These are phyloP conservation scores for Salvia rosmarinus DNA, from an alignment of 257 asterid genomes.

Conservation along the genomic window DNA sequence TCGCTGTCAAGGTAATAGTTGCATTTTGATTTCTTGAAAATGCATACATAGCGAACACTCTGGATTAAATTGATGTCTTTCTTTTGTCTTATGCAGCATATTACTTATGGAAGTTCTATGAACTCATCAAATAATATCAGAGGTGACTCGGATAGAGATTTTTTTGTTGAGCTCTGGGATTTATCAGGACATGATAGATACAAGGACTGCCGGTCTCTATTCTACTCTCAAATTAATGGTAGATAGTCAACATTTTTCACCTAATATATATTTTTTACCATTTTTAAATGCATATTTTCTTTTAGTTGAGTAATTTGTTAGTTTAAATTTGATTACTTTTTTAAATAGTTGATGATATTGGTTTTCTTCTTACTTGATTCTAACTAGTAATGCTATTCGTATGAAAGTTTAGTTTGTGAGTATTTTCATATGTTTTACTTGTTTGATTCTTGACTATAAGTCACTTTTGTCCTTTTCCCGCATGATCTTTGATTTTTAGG, in stretches of 20 bases:
- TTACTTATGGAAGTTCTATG: slow-evolving; percentile 64
- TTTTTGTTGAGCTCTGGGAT: slow-evolving; percentile 96
- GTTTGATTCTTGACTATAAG: slow-evolving; percentile 29
- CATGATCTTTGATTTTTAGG: slow-evolving; percentile 53
- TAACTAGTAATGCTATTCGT: neutral
- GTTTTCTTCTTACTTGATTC: neutral
- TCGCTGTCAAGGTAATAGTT: slow-evolving; percentile 70
- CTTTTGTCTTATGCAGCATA: slow-evolving; percentile 57
- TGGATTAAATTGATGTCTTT: slow-evolving; percentile 22
- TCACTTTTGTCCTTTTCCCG: slow-evolving; percentile 25
- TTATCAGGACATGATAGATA: slow-evolving; percentile 95
- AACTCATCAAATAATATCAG: slow-evolving; percentile 72
- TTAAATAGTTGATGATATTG: neutral
- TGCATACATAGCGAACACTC: slow-evolving; percentile 22
- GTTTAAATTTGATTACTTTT: neutral
- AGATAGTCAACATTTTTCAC: slow-evolving; percentile 25
- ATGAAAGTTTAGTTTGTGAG: neutral
- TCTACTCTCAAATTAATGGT: slow-evolving; percentile 97
- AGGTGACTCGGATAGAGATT: slow-evolving; percentile 68
- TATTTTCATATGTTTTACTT: neutral
- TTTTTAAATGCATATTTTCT: neutral
- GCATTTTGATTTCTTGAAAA: slow-evolving; percentile 3
- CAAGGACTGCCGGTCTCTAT: slow-evolving; percentile 86
- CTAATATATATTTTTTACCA: neutral
- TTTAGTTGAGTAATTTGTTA: neutral